Evolutionary conservation across 345 rosid species (phyloP).

Genomic region (Cardamine chenopodiifolia): DNA sequence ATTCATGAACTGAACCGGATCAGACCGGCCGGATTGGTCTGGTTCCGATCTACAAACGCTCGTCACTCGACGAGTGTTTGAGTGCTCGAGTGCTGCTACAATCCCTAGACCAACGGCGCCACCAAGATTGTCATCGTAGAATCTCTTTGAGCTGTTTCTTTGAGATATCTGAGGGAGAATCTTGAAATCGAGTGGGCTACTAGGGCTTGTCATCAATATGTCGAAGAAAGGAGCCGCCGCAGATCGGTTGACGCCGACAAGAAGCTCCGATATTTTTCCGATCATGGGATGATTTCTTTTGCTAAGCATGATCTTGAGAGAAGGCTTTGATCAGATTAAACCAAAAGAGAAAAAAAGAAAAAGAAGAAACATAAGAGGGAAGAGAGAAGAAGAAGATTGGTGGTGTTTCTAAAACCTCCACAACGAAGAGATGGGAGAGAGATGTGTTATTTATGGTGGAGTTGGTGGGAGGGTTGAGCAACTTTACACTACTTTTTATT

Average conservation of each 20-base stretch:
- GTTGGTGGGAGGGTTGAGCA: constrained; percentile 47
- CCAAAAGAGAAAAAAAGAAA: neutral
- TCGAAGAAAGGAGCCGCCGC: constrained; percentile 41
- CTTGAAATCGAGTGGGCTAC: constrained; percentile 66
- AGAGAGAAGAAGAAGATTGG: constrained; percentile 28
- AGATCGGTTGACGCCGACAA: constrained; percentile 58
- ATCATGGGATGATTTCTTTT: constrained; percentile 75
- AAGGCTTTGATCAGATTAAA: neutral
- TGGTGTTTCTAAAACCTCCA: constrained; percentile 42
- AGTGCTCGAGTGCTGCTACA: constrained; percentile 72
- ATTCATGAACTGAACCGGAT: constrained; percentile 46
- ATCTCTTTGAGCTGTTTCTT: constrained; percentile 54
- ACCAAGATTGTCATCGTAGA: constrained; percentile 51
- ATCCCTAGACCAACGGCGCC: constrained; percentile 86
- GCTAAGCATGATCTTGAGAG: constrained; percentile 49
- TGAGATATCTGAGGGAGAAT: constrained; percentile 55
- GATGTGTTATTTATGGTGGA: constrained; percentile 52
- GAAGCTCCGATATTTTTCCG: constrained; percentile 66
- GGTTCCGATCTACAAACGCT: constrained; percentile 39
- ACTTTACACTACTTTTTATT: constrained; percentile 22
- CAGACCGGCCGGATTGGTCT: constrained; percentile 40
- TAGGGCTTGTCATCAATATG: constrained; percentile 60
- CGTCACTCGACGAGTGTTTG: constrained; percentile 34
- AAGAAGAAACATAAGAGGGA: constrained; percentile 22
- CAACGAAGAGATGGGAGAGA: constrained; percentile 36